These are phyloP conservation scores for Penicillium taxi DNA, from an alignment of 495 filamentous ascomycete genomes.

Conservation along the genomic window DNA sequence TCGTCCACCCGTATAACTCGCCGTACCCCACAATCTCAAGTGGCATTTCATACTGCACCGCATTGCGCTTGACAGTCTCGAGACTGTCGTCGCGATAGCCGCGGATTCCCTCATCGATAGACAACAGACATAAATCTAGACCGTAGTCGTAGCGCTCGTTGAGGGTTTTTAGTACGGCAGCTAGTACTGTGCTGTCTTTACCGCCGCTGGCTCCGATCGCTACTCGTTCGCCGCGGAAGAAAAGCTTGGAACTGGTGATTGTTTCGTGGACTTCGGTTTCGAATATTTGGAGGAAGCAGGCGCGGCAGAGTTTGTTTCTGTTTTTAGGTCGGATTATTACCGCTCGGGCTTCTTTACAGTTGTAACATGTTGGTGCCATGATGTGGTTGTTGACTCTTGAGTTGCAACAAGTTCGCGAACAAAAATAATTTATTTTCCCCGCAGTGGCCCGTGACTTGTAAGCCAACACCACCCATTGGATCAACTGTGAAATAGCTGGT, in stretches of 20 bases:
- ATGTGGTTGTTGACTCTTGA: constrained; percentile 10
- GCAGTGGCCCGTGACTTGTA: constrained; percentile 15
- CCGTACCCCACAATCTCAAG: constrained; percentile 86
- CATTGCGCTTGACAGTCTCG: constrained; percentile 92
- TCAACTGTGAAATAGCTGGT: too few relatives aligned
- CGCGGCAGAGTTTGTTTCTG: constrained; percentile 80
- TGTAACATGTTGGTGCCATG: constrained; percentile 60
- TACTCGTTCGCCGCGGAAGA: constrained; percentile 74
- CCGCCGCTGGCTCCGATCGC: constrained; percentile 95
- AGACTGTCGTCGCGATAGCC: constrained; percentile 94
- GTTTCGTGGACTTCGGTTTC: constrained; percentile 92
- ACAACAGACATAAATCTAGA: constrained; percentile 75
- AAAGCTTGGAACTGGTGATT: constrained; percentile 69
- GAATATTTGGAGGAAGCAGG: constrained; percentile 79
- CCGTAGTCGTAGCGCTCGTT: constrained; percentile 87
- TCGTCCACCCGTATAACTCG: constrained; percentile 97
- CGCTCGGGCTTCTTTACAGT: constrained; percentile 69
- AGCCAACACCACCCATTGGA: too few relatives aligned
- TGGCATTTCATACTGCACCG: constrained; percentile 80
- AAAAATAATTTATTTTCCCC: constrained; percentile 21
- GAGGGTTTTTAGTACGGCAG: constrained; percentile 86
- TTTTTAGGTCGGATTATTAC: constrained; percentile 92
- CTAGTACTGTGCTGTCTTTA: constrained; percentile 95
- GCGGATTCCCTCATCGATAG: constrained; percentile 94
- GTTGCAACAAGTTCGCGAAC: too few relatives aligned